Percentiles rank a stretch among this genome's conserved stretches.
Conservation (phyloP, 495 filamentous ascomycete species). For the Aspergillus cristatus region DNA sequence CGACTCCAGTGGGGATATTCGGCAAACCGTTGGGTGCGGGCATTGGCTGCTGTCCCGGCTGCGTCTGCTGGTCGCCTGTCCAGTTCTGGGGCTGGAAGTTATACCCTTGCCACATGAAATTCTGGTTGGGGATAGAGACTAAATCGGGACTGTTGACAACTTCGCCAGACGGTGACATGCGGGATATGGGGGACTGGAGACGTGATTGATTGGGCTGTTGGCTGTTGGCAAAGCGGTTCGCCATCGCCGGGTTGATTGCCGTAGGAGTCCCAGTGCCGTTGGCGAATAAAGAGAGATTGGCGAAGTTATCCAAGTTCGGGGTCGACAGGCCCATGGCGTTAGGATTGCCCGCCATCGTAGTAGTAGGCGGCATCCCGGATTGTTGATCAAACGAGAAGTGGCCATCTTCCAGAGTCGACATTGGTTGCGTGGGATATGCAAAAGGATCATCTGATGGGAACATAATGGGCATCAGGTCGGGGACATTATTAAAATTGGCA, state of each 20-base stretch:
- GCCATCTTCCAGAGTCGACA: constrained; percentile 52
- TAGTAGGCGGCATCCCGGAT: constrained; percentile 6
- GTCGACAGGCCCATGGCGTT: constrained; percentile 14
- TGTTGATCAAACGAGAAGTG: constrained; percentile 26
- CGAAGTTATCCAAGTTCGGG: constrained; percentile 20
- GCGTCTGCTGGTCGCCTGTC: constrained; percentile 10
- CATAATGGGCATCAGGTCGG: constrained; percentile 82
- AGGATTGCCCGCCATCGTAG: constrained; percentile 13
- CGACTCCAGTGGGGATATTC: constrained; percentile 22
- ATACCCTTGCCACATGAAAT: constrained; percentile 38
- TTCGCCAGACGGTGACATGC: constrained; percentile 25
- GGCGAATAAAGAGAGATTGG: constrained; percentile 20
- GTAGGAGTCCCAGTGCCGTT: constrained; percentile 5
- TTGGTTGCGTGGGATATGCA: constrained; percentile 78
- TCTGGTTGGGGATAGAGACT: constrained; percentile 38
- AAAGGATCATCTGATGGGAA: constrained; percentile 87
- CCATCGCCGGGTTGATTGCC: constrained; percentile 19
- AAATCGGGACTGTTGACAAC: constrained; percentile 34
- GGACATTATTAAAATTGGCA: constrained; percentile 32
- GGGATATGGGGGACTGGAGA: constrained; percentile 27
- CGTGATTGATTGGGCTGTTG: constrained; percentile 18
- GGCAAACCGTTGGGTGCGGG: constrained; percentile 12
- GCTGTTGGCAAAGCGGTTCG: constrained; percentile 17
- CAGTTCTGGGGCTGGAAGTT: constrained; percentile 25
- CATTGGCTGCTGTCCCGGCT: constrained; percentile 7